These are phyloP conservation scores for Cercospora berteroae DNA, from an alignment of 2,329 filamentous ascomycete genomes.

Conservation along the genomic window DNA sequence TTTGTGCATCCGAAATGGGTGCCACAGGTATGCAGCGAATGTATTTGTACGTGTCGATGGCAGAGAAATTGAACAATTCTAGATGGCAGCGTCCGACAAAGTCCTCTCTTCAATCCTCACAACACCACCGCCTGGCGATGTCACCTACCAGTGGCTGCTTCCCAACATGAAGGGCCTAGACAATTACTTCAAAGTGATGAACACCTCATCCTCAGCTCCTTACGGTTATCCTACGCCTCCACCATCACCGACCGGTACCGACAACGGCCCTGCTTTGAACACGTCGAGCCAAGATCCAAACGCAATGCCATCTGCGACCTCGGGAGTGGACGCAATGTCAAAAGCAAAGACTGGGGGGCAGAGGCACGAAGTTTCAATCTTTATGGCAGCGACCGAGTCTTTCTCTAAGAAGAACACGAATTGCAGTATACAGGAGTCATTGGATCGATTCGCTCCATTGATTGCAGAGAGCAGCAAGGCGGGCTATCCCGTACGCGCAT, in stretches of 20 bases:
- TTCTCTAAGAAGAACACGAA: conserved; percentile 83
- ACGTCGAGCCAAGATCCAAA: conserved; percentile 46
- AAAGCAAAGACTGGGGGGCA: conserved; percentile 42
- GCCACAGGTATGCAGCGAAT: conserved; percentile 60
- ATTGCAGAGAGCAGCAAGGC: conserved; percentile 65
- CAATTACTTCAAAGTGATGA: conserved; percentile 57
- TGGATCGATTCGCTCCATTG: conserved; percentile 67
- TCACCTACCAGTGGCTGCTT: conserved; percentile 77
- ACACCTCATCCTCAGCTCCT: conserved; percentile 39
- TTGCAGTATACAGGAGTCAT: conserved; percentile 71
- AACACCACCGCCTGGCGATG: conserved; percentile 54
- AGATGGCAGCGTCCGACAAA: conserved; percentile 78
- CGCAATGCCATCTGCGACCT: conserved; percentile 40
- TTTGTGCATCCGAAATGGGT: conserved; percentile 84
- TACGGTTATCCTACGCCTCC: conserved; percentile 52
- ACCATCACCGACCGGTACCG: conserved; percentile 36
- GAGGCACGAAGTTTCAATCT: conserved; percentile 70
- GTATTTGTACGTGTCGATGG: neutral
- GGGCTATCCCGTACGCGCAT: conserved; percentile 69
- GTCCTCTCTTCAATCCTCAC: conserved; percentile 69
- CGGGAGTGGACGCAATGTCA: conserved; percentile 46
- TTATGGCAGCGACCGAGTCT: conserved; percentile 76
- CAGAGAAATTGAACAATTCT: conserved; percentile 12
- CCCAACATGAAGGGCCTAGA: conserved; percentile 73
- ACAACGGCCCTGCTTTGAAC: conserved; percentile 42